These are phyloP conservation scores for Collybia mongolica DNA, from an alignment of 768 basidiomycete species.

Conservation along the genomic window DNA sequence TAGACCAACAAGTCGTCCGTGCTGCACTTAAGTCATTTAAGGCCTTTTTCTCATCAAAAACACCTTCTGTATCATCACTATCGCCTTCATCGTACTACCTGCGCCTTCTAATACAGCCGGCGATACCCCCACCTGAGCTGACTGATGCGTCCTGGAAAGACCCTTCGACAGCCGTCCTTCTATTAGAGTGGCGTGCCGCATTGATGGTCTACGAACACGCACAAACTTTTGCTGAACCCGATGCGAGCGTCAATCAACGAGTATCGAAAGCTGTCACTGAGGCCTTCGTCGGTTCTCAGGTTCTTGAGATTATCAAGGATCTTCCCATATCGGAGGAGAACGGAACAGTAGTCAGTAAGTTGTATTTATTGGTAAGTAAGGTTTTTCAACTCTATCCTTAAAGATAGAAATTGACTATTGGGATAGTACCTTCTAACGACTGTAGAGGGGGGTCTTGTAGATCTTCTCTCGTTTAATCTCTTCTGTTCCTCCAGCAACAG, in stretches of 20 bases:
- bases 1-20: slow-evolving; percentile 73
- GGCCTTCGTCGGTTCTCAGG: slow-evolving; percentile 60
- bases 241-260: slow-evolving; percentile 56
- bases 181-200: slow-evolving; percentile 70
- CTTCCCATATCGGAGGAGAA: slow-evolving; percentile 18
- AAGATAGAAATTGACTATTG: background rate
- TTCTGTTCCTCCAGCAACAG: slow-evolving; percentile 20
- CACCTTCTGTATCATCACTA: slow-evolving; percentile 27
- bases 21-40: slow-evolving; percentile 63
- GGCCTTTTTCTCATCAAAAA: slow-evolving; percentile 25
- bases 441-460: slow-evolving; percentile 52
- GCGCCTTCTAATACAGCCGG: slow-evolving; percentile 39
- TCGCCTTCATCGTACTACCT: slow-evolving; percentile 56
- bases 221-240: slow-evolving; percentile 33
- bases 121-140: slow-evolving; percentile 17
- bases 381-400: background rate
- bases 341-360: slow-evolving; percentile 28
- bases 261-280: slow-evolving; percentile 66
- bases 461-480: slow-evolving; percentile 58
- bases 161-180: slow-evolving; percentile 35
- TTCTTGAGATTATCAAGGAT: slow-evolving; percentile 44
- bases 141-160: slow-evolving; percentile 32
- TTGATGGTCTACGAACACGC: slow-evolving; percentile 49
- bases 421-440: slow-evolving; percentile 59
- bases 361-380: slow-evolving; percentile 46